These are phyloP conservation scores for Ophiocordyceps sinensis DNA, from an alignment of 2,329 filamentous ascomycete genomes.

Conservation along the genomic window DNA sequence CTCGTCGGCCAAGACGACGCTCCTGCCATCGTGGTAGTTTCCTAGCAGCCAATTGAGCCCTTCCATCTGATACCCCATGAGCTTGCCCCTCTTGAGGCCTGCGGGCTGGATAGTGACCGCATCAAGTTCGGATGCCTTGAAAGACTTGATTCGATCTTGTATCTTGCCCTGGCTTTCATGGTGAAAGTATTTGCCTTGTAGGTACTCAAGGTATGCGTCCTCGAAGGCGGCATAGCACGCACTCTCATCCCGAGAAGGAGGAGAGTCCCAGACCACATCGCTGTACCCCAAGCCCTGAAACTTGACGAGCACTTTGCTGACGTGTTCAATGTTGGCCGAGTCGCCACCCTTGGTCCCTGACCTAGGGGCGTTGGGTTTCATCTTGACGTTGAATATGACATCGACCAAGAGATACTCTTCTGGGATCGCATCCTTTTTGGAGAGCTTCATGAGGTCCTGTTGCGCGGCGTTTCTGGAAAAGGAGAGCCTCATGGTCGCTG, in stretches of 20 bases:
- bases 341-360: conserved; percentile 53
- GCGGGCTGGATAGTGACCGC: conserved; percentile 59
- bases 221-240: conserved; percentile 68
- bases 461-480: conserved; percentile 60
- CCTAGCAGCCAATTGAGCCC: conserved; percentile 92
- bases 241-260: conserved; percentile 49
- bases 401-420: conserved; percentile 78
- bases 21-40: conserved; percentile 70
- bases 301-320: conserved; percentile 69
- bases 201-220: conserved; percentile 72
- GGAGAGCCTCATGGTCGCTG: conserved; percentile 49
- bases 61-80: conserved; percentile 90
- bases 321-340: conserved; percentile 53
- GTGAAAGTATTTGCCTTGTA: conserved; percentile 60
- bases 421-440: conserved; percentile 64
- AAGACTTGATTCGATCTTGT: conserved; percentile 51
- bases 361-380: conserved; percentile 28
- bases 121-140: conserved; percentile 51
- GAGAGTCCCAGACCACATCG: conserved; percentile 78
- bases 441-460: conserved; percentile 46
- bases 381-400: conserved; percentile 70
- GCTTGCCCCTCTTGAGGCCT: conserved; percentile 58
- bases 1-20: conserved; percentile 87
- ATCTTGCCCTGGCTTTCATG: conserved; percentile 42
- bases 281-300: conserved; percentile 88